Evolutionary conservation across 1,284 basidiomycete species (phyloP).

Genomic region (Ceratobasidium sp.): DNA sequence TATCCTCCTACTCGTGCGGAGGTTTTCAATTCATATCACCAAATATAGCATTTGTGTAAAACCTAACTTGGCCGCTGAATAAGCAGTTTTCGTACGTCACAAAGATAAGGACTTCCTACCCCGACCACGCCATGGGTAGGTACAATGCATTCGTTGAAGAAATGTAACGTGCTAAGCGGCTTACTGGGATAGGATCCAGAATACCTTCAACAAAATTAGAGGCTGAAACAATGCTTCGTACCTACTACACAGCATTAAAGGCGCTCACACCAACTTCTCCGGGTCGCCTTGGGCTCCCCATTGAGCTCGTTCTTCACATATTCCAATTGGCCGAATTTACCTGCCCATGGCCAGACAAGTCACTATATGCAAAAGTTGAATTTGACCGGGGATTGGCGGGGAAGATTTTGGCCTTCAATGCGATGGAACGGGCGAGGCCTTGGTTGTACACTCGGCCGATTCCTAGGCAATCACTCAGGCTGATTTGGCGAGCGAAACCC

Average conservation of each 20-base stretch:
- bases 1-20: too few relatives aligned
- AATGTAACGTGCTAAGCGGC: not conserved
- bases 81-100: not conserved
- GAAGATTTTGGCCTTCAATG: not conserved
- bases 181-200: not conserved
- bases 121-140: constrained; percentile 7
- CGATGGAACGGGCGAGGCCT: constrained; percentile 10
- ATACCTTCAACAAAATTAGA: not conserved
- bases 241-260: constrained; percentile 20
- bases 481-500: constrained; percentile 19
- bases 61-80: too few relatives aligned
- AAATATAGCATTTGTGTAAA: too few relatives aligned
- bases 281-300: constrained; percentile 1
- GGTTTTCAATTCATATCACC: not conserved
- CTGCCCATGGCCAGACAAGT: constrained; percentile 20
- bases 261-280: not conserved
- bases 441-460: constrained; percentile 35
- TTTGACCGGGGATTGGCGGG: constrained; percentile 15
- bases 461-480: not conserved
- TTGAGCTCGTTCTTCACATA: constrained; percentile 27
- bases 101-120: not conserved
- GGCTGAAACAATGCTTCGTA: constrained; percentile 4
- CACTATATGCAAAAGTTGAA: constrained; percentile 26
- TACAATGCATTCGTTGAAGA: not conserved
- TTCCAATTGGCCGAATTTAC: constrained; percentile 24